Conservation (phyloP, 176 grass and related monocot species). For the Poa annua region DNA sequence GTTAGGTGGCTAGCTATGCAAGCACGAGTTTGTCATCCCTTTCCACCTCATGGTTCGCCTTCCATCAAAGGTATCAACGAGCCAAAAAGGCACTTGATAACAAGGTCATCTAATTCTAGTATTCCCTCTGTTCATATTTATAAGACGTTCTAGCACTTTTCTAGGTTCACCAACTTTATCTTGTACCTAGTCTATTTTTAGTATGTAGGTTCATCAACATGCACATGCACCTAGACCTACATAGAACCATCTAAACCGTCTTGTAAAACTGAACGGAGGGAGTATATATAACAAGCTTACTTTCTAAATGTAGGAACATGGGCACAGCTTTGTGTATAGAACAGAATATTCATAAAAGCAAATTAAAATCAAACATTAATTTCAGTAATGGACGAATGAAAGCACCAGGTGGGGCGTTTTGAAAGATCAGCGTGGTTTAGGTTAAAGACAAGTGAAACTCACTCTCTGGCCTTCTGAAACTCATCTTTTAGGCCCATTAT, state of each 20-base stretch:
- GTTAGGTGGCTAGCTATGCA: background rate
- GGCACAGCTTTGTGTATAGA: background rate
- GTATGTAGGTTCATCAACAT: too few species aligned
- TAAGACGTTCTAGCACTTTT: too few species aligned
- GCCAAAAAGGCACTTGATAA: background rate
- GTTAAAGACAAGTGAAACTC: constrained; percentile 52
- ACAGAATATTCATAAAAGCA: constrained; percentile 27
- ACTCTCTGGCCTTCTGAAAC: constrained; percentile 98
- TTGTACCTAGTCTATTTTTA: too few species aligned
- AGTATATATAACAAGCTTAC: background rate
- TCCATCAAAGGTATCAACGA: constrained; percentile 12
- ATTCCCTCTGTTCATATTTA: too few species aligned
- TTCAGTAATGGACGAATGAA: constrained; percentile 13
- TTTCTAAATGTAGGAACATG: constrained; percentile 33
- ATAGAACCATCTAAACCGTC: too few species aligned
- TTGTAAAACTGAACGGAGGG: too few species aligned
- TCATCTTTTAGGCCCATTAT: constrained; percentile 98
- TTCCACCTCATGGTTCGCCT: constrained; percentile 1
- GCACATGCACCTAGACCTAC: too few species aligned
- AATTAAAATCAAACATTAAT: constrained; percentile 27
- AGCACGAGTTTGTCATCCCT: background rate
- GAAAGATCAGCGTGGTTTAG: constrained; percentile 1
- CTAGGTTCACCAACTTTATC: too few species aligned
- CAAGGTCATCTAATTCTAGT: background rate
- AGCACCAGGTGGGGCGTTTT: constrained; percentile 23